These are phyloP conservation scores for Pleurotus salmoneostramineus DNA, from an alignment of 768 basidiomycete genomes.

Conservation along the genomic window DNA sequence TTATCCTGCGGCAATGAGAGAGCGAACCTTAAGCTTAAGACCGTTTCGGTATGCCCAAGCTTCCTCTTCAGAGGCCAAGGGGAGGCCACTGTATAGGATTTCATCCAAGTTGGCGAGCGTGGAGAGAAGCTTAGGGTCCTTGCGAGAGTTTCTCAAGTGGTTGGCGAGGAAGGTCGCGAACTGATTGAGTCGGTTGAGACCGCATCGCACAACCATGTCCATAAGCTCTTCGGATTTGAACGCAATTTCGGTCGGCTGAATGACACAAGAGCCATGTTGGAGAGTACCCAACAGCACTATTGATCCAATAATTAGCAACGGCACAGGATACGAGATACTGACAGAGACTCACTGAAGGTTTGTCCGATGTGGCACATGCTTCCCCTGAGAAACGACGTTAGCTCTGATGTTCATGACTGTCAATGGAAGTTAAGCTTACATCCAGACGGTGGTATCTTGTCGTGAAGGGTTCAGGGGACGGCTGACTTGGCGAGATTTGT, in stretches of 20 bases:
- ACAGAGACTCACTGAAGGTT: slow-evolving; percentile 56
- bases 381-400: slow-evolving; percentile 46
- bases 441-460: slow-evolving; percentile 70
- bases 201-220: slow-evolving; percentile 65
- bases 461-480: slow-evolving; percentile 42
- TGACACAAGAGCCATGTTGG: slow-evolving; percentile 68
- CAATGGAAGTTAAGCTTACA: slow-evolving; percentile 43
- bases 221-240: slow-evolving; percentile 68
- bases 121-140: slow-evolving; percentile 56
- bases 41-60: slow-evolving; percentile 64
- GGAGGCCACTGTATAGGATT: slow-evolving; percentile 62
- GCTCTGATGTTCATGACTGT: slow-evolving; percentile 4
- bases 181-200: slow-evolving; percentile 72
- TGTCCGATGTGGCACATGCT: slow-evolving; percentile 84
- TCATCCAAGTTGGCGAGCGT: slow-evolving; percentile 57
- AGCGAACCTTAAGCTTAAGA: slow-evolving; percentile 57
- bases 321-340: slow-evolving; percentile 18
- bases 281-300: slow-evolving; percentile 69
- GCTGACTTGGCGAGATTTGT: slow-evolving; percentile 55
- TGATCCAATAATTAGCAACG: slow-evolving; percentile 12
- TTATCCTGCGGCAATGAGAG: slow-evolving; percentile 13
- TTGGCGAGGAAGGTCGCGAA: slow-evolving; percentile 66
- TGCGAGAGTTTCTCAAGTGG: slow-evolving; percentile 58
- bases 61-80: slow-evolving; percentile 65
- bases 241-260: slow-evolving; percentile 63